These are phyloP conservation scores for Eucalyptus virginea DNA, from an alignment of 345 rosid genomes.

Conservation along the genomic window DNA sequence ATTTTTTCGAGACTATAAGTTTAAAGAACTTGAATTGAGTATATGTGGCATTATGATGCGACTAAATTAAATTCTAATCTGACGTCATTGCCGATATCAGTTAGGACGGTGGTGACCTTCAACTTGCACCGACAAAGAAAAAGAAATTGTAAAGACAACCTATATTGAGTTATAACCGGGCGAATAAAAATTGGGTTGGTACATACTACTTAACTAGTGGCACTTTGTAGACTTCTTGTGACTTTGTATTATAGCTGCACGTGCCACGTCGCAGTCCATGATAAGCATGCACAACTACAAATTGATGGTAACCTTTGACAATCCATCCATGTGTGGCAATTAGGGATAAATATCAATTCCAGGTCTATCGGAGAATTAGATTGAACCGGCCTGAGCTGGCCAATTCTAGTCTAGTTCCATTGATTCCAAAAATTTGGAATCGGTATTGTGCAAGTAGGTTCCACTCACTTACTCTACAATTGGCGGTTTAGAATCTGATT, in stretches of 20 bases:
- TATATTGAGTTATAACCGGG: not conserved
- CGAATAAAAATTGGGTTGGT: not conserved
- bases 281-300: not conserved
- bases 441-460: not conserved
- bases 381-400: fast-evolving
- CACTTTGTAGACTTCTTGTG: not conserved
- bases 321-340: too few relatives aligned
- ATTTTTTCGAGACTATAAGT: not conserved
- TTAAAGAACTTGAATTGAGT: not conserved
- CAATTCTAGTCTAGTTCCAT: not conserved
- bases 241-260: too few relatives aligned
- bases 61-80: not conserved
- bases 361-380: too few relatives aligned
- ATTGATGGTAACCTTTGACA: not conserved
- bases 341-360: too few relatives aligned
- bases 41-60: not conserved
- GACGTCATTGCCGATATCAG: not conserved
- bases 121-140: not conserved
- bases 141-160: not conserved
- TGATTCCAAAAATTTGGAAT: not conserved
- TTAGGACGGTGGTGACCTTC: not conserved
- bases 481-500: not conserved
- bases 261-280: fast-evolving
- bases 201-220: not conserved
- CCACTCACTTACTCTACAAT: fast-evolving